Base-by-base conservation (phyloP, 148 eudicot genomes). In the Silene latifolia region DNA sequence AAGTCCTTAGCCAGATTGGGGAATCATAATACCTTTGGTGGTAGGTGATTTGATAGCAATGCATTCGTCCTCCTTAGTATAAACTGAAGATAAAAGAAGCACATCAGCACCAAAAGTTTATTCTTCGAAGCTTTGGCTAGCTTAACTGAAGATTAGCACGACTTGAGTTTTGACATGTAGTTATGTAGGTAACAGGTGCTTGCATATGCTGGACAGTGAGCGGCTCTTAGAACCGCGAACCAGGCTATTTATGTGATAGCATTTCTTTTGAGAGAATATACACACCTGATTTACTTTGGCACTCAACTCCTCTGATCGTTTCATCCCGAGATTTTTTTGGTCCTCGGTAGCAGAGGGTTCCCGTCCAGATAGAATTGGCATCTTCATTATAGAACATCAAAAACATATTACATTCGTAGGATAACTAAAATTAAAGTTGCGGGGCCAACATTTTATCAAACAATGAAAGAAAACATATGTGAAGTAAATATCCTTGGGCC, bases 11-110 rank as follows among this genome's bases (percentile, higher is more conserved):
- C 59, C 67, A 76, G 11, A 71, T 23, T 29, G 56, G 57, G 53
- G 39, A 18, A 63, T 67, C 47, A 44, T 67, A 69, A 76, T 86
- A 96, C 99, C 99, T 96, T 96, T 79, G 99, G 99, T 72, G 99
- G 99, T 77, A 96, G 81, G 86, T 96, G 99, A 86, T 92, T 96
- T 5, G 99, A 96, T 74, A 96, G 82, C 78, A 96, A 72, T 18
- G 98, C 91, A 82, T 96, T 96, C 25, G 99, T 92, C 83, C 99
- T 90, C 82, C 99, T 87, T 88, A 96, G 76, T 80, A 96, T 90
- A 84, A 96, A 96, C 99, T 96, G 97, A 21, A 76, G 69, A 24
- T 53, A 62, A 57, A 58, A 8, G 66, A 60, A 72, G 58, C 23
- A 72, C 69, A 71, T 76, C 68, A 74, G 56, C 14, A 71, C 35